These are phyloP conservation scores for Eucalyptus sp. DNA, from an alignment of 345 rosid genomes.

Conservation along the genomic window DNA sequence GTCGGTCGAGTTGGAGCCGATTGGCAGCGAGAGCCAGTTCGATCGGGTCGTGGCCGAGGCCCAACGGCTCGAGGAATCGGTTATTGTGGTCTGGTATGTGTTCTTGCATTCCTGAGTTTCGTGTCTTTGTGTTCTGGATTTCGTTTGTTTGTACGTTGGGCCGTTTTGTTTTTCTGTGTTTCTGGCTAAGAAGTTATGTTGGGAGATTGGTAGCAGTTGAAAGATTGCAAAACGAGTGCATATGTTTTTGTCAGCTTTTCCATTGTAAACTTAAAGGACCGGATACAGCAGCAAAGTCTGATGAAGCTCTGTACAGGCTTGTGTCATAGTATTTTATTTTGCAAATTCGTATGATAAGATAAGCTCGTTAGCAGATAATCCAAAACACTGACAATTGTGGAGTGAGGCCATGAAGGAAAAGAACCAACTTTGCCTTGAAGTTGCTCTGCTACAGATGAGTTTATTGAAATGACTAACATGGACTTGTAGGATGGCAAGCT, in stretches of 20 bases:
- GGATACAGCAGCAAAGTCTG: neutral
- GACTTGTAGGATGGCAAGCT: slow-evolving; percentile 81
- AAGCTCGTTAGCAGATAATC: neutral
- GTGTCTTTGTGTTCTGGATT: neutral
- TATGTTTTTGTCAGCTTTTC: neutral
- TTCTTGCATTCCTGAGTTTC: neutral
- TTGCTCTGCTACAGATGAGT: neutral
- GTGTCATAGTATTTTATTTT: neutral
- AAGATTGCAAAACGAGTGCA: neutral
- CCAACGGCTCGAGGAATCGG: slow-evolving; percentile 45
- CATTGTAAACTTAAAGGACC: neutral
- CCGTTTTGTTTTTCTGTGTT: neutral
- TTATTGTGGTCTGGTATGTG: slow-evolving; percentile 65
- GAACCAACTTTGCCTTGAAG: neutral
- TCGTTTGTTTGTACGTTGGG: neutral
- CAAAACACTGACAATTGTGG: neutral
- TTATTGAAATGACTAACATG: neutral
- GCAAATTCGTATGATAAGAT: neutral
- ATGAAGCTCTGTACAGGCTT: neutral
- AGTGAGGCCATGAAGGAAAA: neutral
- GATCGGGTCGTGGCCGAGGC: slow-evolving; percentile 75
- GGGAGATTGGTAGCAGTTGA: neutral
- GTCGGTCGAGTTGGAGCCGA: slow-evolving; percentile 37
- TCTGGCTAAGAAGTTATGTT: neutral
- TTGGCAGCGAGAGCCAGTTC: slow-evolving; percentile 56